Percentiles rank a stretch among this genome's conserved stretches.
These are phyloP conservation scores for Rhizopogon rudus DNA, from an alignment of 768 basidiomycete species.

Conservation along the genomic window DNA sequence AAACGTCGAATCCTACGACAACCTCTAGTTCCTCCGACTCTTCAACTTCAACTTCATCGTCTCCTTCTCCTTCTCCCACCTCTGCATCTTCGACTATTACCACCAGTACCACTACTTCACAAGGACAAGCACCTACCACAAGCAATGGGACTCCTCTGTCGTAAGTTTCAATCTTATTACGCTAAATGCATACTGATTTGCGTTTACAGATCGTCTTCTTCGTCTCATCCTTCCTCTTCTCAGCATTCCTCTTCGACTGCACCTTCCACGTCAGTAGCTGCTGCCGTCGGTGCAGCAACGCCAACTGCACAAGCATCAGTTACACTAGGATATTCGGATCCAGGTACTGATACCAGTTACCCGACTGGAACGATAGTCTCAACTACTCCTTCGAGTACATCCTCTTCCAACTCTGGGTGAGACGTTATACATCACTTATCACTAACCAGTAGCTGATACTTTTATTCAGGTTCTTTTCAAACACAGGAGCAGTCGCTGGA, in stretches of 20 bases:
- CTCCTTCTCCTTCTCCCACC: neutral
- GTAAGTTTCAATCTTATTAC: constrained; percentile 1
- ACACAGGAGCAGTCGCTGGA: constrained; percentile 42
- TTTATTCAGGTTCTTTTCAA: constrained; percentile 37
- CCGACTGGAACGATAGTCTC: constrained; percentile 4
- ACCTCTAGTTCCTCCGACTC: neutral
- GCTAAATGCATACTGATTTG: neutral
- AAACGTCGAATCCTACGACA: neutral
- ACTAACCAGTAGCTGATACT: neutral
- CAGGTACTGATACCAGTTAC: neutral
- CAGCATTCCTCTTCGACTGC: neutral
- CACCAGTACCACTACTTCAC: neutral
- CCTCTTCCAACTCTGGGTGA: constrained; percentile 19
- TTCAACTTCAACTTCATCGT: neutral
- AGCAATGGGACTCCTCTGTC: constrained; percentile 1
- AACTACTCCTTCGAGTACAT: constrained; percentile 7
- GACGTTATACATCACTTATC: neutral
- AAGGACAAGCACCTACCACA: neutral
- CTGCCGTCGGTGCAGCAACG: neutral
- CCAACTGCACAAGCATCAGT: constrained; percentile 1
- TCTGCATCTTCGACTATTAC: neutral
- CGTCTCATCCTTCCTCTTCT: constrained; percentile 1
- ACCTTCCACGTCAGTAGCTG: constrained; percentile 1
- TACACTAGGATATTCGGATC: neutral
- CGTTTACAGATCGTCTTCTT: neutral